Evolutionary conservation across 805 yeast genomes (phyloP).

Genomic region (Hanseniaspora lindneri): DNA sequence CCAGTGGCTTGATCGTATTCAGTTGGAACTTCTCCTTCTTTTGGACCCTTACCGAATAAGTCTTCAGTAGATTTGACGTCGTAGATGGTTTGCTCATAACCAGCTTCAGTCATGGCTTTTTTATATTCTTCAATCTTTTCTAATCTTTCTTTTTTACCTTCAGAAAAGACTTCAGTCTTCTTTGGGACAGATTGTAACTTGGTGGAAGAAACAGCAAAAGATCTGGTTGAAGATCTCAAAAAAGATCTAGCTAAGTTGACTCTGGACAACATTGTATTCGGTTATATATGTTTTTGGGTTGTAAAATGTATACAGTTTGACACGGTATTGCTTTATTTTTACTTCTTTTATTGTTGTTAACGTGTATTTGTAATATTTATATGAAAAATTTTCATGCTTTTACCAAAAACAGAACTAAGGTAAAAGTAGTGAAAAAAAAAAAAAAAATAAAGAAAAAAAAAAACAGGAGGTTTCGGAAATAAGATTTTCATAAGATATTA

Average conservation of each 20-base stretch:
- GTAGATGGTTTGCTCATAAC: slow-evolving; percentile 7
- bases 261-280: slow-evolving; percentile 10
- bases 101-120: slow-evolving; percentile 11
- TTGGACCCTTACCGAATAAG: slow-evolving; percentile 85
- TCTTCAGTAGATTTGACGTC: slow-evolving; percentile 14
- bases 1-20: slow-evolving; percentile 97
- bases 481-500: neutral
- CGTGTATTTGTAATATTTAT: neutral
- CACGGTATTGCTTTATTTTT: neutral
- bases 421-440: too few relatives aligned
- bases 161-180: slow-evolving; percentile 3
- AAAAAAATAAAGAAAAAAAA: neutral
- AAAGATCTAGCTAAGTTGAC: slow-evolving; percentile 6
- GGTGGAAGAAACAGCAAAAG: slow-evolving; percentile 9
- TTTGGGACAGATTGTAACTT: slow-evolving; percentile 6
- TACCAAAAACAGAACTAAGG: too few relatives aligned
- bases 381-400: too few relatives aligned
- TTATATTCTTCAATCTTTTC: slow-evolving; percentile 11
- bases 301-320: neutral
- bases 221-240: slow-evolving; percentile 10
- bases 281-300: neutral
- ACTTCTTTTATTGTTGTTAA: neutral
- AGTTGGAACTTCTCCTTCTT: slow-evolving; percentile 74
- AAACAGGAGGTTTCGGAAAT: neutral
- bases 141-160: slow-evolving; percentile 10